Evolutionary conservation across 805 yeast genomes (phyloP).

Genomic region (Candida xiaguanensis): DNA sequence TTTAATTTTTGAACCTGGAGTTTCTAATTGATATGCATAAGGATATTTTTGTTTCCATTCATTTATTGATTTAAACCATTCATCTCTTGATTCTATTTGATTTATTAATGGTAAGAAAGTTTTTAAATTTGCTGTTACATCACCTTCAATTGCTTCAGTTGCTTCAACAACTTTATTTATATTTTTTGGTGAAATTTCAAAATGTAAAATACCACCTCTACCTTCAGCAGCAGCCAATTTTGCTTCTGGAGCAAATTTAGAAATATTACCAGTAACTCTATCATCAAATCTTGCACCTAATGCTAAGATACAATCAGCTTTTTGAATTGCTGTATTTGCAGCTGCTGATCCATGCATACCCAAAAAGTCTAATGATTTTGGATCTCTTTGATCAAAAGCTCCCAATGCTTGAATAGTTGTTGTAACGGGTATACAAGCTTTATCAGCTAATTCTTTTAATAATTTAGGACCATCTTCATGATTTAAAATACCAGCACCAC

Average conservation of each 20-base stretch:
- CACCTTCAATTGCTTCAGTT: slow-evolving; percentile 96
- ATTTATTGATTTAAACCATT: slow-evolving; percentile 72
- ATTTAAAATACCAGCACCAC: slow-evolving; percentile 86
- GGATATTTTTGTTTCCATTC: slow-evolving; percentile 89
- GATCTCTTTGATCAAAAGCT: slow-evolving; percentile 88
- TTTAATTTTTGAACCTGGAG: slow-evolving; percentile 75
- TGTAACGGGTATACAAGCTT: slow-evolving; percentile 92
- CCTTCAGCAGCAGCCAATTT: slow-evolving; percentile 81
- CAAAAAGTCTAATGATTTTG: slow-evolving; percentile 88
- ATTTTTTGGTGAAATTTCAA: slow-evolving; percentile 94
- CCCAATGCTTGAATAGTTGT: slow-evolving; percentile 94
- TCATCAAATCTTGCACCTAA: slow-evolving; percentile 98
- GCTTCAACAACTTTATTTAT: slow-evolving; percentile 97
- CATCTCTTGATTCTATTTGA: slow-evolving; percentile 62
- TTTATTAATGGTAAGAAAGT: slow-evolving; percentile 68
- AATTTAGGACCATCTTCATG: slow-evolving; percentile 74
- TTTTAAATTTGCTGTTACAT: slow-evolving; percentile 75
- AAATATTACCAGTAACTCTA: slow-evolving; percentile 86
- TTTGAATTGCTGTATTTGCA: slow-evolving; percentile 92
- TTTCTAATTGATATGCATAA: slow-evolving; percentile 74
- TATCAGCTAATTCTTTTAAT: slow-evolving; percentile 81
- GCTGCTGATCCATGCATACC: slow-evolving; percentile 98
- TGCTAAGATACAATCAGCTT: slow-evolving; percentile 89
- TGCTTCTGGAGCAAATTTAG: slow-evolving; percentile 93
- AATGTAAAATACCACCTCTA: slow-evolving; percentile 95